A percentile compares a stretch with the other conserved stretches of the same genome.
Conservation (phyloP, 31 red algal species). For the Bonnemaisonia californica region DNA sequence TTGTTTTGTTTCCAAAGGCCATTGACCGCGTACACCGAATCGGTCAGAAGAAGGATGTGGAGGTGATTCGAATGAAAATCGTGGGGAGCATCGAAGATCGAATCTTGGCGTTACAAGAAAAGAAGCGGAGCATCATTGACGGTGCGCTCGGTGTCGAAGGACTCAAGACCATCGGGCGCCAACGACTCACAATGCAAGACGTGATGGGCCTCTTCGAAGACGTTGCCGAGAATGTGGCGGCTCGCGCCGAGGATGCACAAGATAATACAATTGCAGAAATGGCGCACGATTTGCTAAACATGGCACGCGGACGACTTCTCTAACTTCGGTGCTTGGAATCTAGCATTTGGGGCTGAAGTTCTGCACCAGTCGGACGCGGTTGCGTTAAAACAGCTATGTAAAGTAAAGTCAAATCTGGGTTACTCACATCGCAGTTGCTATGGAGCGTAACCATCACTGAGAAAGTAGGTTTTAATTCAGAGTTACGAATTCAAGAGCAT, state of each 20-base stretch:
- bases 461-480: no score
- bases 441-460: no score
- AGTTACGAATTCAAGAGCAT: background rate
- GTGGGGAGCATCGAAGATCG: conserved; percentile 62
- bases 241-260: background rate
- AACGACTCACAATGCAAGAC: conserved; percentile 20
- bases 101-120: conserved; percentile 58
- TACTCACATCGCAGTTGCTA: no score
- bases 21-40: conserved; percentile 81
- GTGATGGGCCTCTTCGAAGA: conserved; percentile 39
- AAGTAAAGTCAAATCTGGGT: no score
- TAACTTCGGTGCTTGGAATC: no score
- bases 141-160: conserved; percentile 63
- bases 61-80: conserved; percentile 58
- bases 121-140: conserved; percentile 48
- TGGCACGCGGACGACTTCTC: background rate
- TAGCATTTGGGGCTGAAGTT: no score
- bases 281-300: background rate
- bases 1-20: no score
- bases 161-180: conserved; percentile 48
- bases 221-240: conserved; percentile 37
- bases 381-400: no score
- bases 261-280: background rate
- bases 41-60: conserved; percentile 67
- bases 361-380: no score